Base-by-base conservation (phyloP, 768 basidiomycete species). In the Lactarius deliciosus region DNA sequence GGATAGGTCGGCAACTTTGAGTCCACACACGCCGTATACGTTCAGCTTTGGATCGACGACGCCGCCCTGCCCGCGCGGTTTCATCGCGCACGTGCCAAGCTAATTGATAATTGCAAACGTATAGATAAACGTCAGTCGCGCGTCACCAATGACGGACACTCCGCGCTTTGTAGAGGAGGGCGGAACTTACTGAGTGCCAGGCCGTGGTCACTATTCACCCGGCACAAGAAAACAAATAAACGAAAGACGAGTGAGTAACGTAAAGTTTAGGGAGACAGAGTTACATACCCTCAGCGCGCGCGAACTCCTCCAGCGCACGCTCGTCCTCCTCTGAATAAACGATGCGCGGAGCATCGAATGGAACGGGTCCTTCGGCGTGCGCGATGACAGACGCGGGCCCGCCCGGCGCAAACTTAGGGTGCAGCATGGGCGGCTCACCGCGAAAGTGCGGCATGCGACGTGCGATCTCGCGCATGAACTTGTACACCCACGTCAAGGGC, bases 31-130 rank as follows among this genome's bases (percentile, higher is more conserved):
- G 13, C 36, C 36, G 36, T 38, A 38, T 11, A 38, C 36, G 36
- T 38, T 38, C 13, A 38, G 36, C 36, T 13, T 38, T 13, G 36
- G 2, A 13, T 38, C 36, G 9, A 90, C 85, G 5, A 89, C 88
- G 20, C 87, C 87, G 5, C 81, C 82, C 47, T 80, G 63, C 20
- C 83, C 79, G 22, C 81, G 80, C 3, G 85, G 80, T 72, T 87
- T 87, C 87, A 89, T 89, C 0, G 86, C 82, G 64, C 86, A 88
- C 0, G 87, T 89, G 47, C 87, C 87, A 18, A 86, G 77, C 86
- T 87, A 63, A 47, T 38, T 2, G 22, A 38, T 13, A 38, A 38
- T 13, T 10, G 36, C 13, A 38, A 38, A 38, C 13, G 36, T 11
- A 38, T 11, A 38, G 36, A 3, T 38, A 38, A 11, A 38, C 36